phyloP scores from a whole-genome alignment of 192 early-diverging fungal species.

The Coemansia sp. region DNA sequence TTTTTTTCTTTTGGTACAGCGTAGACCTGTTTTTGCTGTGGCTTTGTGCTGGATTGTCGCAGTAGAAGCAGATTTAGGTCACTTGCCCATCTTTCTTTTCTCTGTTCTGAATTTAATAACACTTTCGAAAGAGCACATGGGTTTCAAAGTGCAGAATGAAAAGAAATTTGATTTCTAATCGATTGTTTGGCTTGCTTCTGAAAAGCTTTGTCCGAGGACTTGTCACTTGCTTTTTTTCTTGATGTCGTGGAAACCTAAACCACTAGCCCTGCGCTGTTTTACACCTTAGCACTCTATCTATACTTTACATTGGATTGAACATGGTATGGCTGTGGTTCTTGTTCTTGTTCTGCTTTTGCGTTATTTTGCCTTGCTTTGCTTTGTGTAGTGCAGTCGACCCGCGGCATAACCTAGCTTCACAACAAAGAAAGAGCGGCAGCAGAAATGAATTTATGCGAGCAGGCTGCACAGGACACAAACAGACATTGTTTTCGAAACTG shows the following conservation, averaged over 20 bases:
- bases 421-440: neutral
- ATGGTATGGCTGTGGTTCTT: too few relatives aligned
- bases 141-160: neutral
- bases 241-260: too few relatives aligned
- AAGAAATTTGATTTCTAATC: neutral
- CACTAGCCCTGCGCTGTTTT: too few relatives aligned
- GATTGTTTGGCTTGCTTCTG: neutral
- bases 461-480: slow-evolving; percentile 13
- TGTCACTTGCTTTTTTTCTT: too few relatives aligned
- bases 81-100: neutral
- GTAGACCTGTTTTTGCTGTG: neutral
- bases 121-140: neutral
- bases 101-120: neutral
- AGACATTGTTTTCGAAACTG: neutral
- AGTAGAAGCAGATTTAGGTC: neutral
- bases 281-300: too few relatives aligned
- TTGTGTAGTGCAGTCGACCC: too few relatives aligned
- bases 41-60: neutral
- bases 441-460: slow-evolving; percentile 13
- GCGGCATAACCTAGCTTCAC: too few relatives aligned
- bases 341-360: too few relatives aligned
- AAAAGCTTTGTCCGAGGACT: too few relatives aligned
- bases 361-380: too few relatives aligned
- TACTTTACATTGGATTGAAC: too few relatives aligned
- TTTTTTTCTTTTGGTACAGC: neutral